These are phyloP conservation scores for Yamadazyma nakazawae DNA, from an alignment of 805 yeast species.

Conservation along the genomic window DNA sequence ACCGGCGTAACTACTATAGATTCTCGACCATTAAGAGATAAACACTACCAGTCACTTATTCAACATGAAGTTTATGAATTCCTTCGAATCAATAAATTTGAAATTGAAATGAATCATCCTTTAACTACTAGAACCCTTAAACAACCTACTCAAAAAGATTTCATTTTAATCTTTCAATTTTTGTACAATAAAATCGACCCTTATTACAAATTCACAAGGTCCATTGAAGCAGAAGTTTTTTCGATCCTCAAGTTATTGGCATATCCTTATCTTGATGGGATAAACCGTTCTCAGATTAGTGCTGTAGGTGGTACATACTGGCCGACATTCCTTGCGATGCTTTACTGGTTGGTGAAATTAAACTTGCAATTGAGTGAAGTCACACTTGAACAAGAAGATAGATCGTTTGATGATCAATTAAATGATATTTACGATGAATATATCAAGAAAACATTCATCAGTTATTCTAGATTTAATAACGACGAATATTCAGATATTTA, in stretches of 20 bases:
- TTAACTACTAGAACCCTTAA: constrained; percentile 60
- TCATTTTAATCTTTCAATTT: constrained; percentile 74
- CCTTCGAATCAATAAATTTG: constrained; percentile 62
- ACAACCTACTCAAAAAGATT: constrained; percentile 86
- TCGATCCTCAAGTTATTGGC: constrained; percentile 58
- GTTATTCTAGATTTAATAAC: constrained; percentile 50
- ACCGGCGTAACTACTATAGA: neutral
- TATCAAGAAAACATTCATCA: constrained; percentile 62
- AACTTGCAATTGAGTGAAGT: constrained; percentile 34
- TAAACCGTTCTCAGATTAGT: constrained; percentile 79
- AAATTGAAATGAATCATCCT: constrained; percentile 69
- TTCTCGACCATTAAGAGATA: constrained; percentile 68
- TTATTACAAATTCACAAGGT: constrained; percentile 61
- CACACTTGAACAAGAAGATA: constrained; percentile 21
- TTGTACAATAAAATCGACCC: constrained; percentile 77
- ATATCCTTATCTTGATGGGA: constrained; percentile 78
- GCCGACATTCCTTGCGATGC: constrained; percentile 78
- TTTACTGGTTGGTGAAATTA: constrained; percentile 74
- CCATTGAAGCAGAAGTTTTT: constrained; percentile 75
- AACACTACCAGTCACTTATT: constrained; percentile 58
- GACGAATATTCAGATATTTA: constrained; percentile 55
- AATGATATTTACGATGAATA: constrained; percentile 57
- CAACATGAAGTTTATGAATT: constrained; percentile 69
- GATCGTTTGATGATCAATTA: constrained; percentile 38
- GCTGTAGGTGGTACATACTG: constrained; percentile 91